Percentiles rank a stretch among this genome's conserved stretches.
Evolutionary conservation across 2,329 filamentous ascomycete genomes (phyloP).

Genomic region (Daldinia sp.): DNA sequence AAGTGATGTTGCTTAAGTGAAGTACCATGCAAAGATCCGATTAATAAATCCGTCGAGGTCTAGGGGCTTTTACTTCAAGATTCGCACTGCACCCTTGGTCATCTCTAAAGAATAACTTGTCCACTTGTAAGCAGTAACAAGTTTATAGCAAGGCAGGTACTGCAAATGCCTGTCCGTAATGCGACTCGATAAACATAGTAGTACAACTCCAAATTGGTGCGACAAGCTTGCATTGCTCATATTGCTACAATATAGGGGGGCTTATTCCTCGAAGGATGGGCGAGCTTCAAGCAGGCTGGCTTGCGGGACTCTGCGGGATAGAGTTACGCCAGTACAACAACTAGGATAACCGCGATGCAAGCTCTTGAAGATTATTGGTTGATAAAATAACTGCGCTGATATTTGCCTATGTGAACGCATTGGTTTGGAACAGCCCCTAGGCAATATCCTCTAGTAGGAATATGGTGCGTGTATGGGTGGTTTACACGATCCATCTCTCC

Average conservation of each 20-base stretch:
- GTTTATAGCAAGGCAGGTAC: conserved; percentile 27
- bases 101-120: not conserved
- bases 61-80: not conserved
- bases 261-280: conserved; percentile 27
- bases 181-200: conserved; percentile 39
- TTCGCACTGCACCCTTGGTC: conserved; percentile 3
- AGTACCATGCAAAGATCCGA: not conserved
- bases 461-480: conserved; percentile 17
- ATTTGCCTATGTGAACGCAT: conserved; percentile 37
- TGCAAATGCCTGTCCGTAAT: conserved; percentile 30
- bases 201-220: conserved; percentile 37
- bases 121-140: conserved; percentile 11
- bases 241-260: conserved; percentile 36
- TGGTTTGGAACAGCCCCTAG: conserved; percentile 26
- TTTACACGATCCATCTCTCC: conserved; percentile 21
- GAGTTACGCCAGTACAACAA: conserved; percentile 45
- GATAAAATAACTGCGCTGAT: conserved; percentile 23
- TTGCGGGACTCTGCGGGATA: conserved; percentile 40
- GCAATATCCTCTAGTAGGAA: conserved; percentile 10
- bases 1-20: not conserved
- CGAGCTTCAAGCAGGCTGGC: conserved; percentile 35
- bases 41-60: not conserved
- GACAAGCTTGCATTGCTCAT: conserved; percentile 38
- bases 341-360: conserved; percentile 32
- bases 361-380: conserved; percentile 33